A percentile compares a stretch with the other conserved stretches of the same genome.
phyloP scores from a whole-genome alignment of 2,329 filamentous ascomycete species.

The Neospermospora avenae region DNA sequence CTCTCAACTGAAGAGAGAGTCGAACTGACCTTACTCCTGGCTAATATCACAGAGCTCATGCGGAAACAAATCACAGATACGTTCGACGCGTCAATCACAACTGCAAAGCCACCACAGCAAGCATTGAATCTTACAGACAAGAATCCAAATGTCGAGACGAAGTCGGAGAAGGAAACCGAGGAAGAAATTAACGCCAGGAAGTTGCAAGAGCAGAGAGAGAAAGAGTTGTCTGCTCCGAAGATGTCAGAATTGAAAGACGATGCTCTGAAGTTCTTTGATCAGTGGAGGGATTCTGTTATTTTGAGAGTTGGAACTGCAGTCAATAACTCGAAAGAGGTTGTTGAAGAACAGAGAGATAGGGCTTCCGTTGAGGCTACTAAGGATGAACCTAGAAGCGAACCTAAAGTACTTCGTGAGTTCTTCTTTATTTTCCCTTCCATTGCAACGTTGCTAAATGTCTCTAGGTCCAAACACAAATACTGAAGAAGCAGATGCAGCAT shows the following conservation, averaged over 20 bases:
- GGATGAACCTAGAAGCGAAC: constrained; percentile 18
- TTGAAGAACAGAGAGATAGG: constrained; percentile 30
- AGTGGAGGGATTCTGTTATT: constrained; percentile 73
- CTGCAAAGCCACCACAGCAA: constrained; percentile 30
- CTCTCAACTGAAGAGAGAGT: constrained; percentile 32
- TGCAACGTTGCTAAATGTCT: background rate
- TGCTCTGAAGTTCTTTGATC: constrained; percentile 68
- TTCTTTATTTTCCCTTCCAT: background rate
- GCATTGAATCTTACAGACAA: constrained; percentile 35
- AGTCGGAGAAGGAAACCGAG: constrained; percentile 32
- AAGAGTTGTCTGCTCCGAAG: constrained; percentile 47
- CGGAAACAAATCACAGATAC: constrained; percentile 48
- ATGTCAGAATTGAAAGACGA: constrained; percentile 67
- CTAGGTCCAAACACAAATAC: constrained; percentile 39
- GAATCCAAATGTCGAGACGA: constrained; percentile 36
- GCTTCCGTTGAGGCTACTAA: constrained; percentile 32
- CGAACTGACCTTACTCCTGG: constrained; percentile 51
- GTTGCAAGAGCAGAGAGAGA: constrained; percentile 38
- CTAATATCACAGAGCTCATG: constrained; percentile 53
- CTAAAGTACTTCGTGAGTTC: constrained; percentile 32
- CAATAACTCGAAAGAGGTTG: constrained; percentile 47
- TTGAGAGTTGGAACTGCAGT: constrained; percentile 68
- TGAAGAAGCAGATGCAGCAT: constrained; percentile 46
- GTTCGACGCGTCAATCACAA: constrained; percentile 43
- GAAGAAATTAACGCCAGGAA: constrained; percentile 34